A percentile compares a stretch with the other conserved stretches of the same genome.
Conservation (phyloP, 2,329 filamentous ascomycete species). For the Arachnopeziza araneosa region DNA sequence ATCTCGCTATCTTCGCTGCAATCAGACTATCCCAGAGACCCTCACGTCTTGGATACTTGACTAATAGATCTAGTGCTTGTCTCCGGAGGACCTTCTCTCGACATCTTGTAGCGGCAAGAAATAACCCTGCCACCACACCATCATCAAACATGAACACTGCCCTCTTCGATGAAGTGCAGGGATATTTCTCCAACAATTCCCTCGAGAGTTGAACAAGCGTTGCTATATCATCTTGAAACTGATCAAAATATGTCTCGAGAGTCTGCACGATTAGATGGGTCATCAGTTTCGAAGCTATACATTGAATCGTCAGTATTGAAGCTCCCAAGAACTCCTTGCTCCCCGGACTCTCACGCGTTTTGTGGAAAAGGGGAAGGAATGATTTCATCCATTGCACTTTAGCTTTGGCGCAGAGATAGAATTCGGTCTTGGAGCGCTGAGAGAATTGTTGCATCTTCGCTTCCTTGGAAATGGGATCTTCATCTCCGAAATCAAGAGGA, state of each 20-base stretch:
- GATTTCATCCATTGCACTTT: constrained; percentile 14
- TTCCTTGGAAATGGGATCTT: neutral
- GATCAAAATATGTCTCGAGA: neutral
- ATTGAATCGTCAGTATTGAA: constrained; percentile 5
- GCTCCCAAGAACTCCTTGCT: constrained; percentile 9
- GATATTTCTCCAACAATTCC: constrained; percentile 1
- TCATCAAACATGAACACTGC: constrained; percentile 18
- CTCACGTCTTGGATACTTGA: constrained; percentile 15
- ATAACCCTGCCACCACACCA: constrained; percentile 17
- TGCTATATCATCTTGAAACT: neutral
- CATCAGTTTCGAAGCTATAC: neutral
- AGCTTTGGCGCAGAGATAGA: neutral
- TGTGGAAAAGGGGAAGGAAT: constrained; percentile 14
- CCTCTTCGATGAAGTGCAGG: neutral
- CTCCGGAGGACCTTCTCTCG: constrained; percentile 11
- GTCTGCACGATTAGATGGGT: neutral
- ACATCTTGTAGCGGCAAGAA: constrained; percentile 13
- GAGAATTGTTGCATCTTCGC: neutral
- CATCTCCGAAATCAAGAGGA: neutral
- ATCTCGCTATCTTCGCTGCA: neutral
- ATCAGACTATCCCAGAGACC: constrained; percentile 18
- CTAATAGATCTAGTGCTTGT: constrained; percentile 17
- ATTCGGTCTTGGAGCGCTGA: neutral
- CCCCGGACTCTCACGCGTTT: constrained; percentile 2
- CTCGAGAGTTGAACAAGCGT: constrained; percentile 8